Evolutionary conservation across 148 eudicot genomes (phyloP).

Genomic region (Bassia scoparia): DNA sequence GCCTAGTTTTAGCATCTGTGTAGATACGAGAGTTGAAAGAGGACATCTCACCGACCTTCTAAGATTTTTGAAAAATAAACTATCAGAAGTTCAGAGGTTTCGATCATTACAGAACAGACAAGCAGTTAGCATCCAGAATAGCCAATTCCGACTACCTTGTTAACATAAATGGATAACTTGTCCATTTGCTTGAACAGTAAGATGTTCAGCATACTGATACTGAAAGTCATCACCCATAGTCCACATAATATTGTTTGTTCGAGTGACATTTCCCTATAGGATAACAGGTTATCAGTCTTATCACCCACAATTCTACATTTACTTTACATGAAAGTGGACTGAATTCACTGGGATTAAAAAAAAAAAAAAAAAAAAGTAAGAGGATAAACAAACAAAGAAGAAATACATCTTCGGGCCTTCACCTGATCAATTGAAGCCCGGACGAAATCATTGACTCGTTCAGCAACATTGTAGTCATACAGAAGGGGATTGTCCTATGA

Average conservation of each 20-base stretch:
- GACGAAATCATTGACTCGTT: constrained; percentile 68
- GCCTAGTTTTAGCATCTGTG: too few relatives aligned
- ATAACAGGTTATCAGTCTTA: background rate
- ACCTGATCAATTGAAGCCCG: constrained; percentile 64
- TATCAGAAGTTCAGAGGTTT: too few relatives aligned
- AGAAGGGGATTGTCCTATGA: constrained; percentile 68
- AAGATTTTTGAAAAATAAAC: too few relatives aligned
- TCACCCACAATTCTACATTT: background rate
- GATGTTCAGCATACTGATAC: too few relatives aligned
- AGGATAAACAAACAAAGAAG: background rate
- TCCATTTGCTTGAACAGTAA: too few relatives aligned
- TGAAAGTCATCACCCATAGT: too few relatives aligned
- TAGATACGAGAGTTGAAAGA: too few relatives aligned
- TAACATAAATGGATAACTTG: too few relatives aligned
- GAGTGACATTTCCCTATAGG: constrained; percentile 45
- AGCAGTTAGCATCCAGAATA: too few relatives aligned
- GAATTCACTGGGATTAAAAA: background rate
- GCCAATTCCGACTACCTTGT: background rate
- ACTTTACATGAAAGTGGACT: background rate
- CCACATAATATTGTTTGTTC: too few relatives aligned
- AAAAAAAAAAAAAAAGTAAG: background rate
- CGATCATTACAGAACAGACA: too few relatives aligned
- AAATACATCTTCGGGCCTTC: background rate
- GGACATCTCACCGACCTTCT: too few relatives aligned
- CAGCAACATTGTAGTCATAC: constrained; percentile 59